These are phyloP conservation scores for Lactuca sativa DNA, from an alignment of 129 eudicot genomes.

Conservation along the genomic window DNA sequence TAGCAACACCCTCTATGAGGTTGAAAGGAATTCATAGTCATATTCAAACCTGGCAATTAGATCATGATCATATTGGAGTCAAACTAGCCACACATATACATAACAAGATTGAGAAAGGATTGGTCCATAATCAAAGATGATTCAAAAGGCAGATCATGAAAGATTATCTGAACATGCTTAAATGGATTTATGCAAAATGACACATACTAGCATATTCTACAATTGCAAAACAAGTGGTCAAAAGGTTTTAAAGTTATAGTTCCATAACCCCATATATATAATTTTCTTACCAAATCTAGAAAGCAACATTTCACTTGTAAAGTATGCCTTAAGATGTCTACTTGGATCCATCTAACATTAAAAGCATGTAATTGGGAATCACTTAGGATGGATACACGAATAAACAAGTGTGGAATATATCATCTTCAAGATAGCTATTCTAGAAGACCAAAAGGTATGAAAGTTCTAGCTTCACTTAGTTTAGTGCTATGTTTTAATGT, in stretches of 20 bases:
- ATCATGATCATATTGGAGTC: constrained; percentile 12
- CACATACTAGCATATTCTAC: constrained; percentile 33
- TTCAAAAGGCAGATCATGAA: constrained; percentile 9
- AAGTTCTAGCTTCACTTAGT: neutral
- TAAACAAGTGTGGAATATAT: neutral
- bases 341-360: constrained; percentile 12
- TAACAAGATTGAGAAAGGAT: constrained; percentile 3
- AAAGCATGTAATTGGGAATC: constrained; percentile 6
- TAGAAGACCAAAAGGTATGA: neutral
- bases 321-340: constrained; percentile 4
- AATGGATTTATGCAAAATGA: constrained; percentile 24
- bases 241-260: constrained; percentile 31
- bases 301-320: constrained; percentile 11
- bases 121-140: constrained; percentile 6
- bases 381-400: neutral
- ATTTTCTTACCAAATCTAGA: constrained; percentile 17
- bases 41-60: neutral
- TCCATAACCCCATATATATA: constrained; percentile 10
- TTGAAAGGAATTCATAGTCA: neutral
- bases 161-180: constrained; percentile 14
- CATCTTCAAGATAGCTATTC: neutral
- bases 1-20: neutral
- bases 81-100: constrained; percentile 18
- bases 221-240: constrained; percentile 24
- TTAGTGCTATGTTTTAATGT: neutral